A percentile compares a stretch with the other conserved stretches of the same genome.
These are phyloP conservation scores for Thamnidium elegans DNA, from an alignment of 192 early-diverging fungal species.

Conservation along the genomic window DNA sequence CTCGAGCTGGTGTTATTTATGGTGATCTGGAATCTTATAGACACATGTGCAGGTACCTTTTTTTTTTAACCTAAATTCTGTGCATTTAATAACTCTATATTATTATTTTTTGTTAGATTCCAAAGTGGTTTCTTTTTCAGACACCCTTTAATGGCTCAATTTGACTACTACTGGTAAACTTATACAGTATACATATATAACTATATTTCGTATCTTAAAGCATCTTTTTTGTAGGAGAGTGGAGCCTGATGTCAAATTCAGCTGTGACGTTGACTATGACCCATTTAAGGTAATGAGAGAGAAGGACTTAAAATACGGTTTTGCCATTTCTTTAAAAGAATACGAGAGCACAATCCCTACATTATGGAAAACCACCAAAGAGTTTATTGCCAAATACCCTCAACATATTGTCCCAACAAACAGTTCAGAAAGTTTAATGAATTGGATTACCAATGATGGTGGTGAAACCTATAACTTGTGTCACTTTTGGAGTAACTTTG, in stretches of 20 bases:
- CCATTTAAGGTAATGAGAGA: constrained; percentile 70
- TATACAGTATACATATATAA: neutral
- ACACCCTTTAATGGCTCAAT: constrained; percentile 61
- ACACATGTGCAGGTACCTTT: constrained; percentile 64
- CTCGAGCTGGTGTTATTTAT: constrained; percentile 52
- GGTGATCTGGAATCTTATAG: constrained; percentile 64
- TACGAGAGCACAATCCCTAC: constrained; percentile 55
- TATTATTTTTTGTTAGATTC: constrained; percentile 43
- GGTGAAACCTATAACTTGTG: constrained; percentile 61
- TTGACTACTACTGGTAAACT: constrained; percentile 86
- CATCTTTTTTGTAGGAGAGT: constrained; percentile 39
- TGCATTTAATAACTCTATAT: no score
- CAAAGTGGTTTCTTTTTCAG: constrained; percentile 75
- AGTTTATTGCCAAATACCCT: constrained; percentile 51
- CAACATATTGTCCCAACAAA: constrained; percentile 33
- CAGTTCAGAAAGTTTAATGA: constrained; percentile 28
- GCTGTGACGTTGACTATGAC: constrained; percentile 71
- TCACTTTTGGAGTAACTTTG: constrained; percentile 82
- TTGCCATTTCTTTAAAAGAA: constrained; percentile 63
- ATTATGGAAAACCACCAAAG: constrained; percentile 57
- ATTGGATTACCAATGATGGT: constrained; percentile 52
- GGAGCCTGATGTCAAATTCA: constrained; percentile 72
- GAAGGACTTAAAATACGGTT: constrained; percentile 63
- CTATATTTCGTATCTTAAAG: neutral
- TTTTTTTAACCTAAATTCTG: constrained; percentile 1